These are phyloP conservation scores for Eucalyptus regnans DNA, from an alignment of 345 rosid genomes.

Conservation along the genomic window DNA sequence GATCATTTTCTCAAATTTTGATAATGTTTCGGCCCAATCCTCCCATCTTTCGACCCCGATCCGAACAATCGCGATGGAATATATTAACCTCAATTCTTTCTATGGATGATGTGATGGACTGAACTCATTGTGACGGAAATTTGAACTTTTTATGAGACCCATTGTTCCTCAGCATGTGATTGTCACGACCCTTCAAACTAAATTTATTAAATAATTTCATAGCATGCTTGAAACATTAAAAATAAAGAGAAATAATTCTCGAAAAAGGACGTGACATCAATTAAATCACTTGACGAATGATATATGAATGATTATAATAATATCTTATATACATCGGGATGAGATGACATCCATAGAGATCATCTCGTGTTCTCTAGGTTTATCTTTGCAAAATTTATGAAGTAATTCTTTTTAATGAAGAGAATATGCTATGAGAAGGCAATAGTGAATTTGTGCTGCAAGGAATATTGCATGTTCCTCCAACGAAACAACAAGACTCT, in stretches of 20 bases:
- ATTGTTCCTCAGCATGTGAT: too few relatives aligned
- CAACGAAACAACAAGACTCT: too few relatives aligned
- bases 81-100: not conserved
- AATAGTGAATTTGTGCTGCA: too few relatives aligned
- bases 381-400: too few relatives aligned
- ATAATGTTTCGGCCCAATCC: not conserved
- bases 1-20: not conserved
- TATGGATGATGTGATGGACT: not conserved
- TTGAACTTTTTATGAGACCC: too few relatives aligned
- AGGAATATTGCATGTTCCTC: too few relatives aligned
- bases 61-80: not conserved
- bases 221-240: not conserved
- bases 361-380: accelerated
- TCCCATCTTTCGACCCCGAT: not conserved
- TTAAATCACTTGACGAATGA: not conserved
- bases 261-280: accelerated
- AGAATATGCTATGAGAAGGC: too few relatives aligned
- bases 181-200: too few relatives aligned
- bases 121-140: accelerated
- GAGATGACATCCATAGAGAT: not conserved
- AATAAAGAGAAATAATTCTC: too few relatives aligned
- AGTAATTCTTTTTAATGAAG: too few relatives aligned
- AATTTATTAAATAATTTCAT: accelerated
- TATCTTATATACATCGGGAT: accelerated
- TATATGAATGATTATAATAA: accelerated